Evolutionary conservation across 345 rosid species (phyloP), one percentile per base, ranked within the genome.

Genomic region (Xanthoceras sorbifolium): DNA sequence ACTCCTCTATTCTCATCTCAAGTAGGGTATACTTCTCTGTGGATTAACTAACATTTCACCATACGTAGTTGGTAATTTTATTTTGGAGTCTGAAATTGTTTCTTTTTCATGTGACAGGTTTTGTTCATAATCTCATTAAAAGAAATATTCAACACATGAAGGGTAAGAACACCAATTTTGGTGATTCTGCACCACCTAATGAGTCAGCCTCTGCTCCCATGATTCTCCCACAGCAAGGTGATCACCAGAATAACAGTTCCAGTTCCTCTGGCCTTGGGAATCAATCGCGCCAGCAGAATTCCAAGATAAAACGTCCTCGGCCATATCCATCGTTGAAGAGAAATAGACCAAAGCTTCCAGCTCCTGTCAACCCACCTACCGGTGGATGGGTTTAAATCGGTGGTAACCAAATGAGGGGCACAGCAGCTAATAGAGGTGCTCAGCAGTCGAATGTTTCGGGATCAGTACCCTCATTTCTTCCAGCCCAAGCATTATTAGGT

Each of bases 121-220:
- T 87, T 46, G 71, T 84, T 64, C 12, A 29, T 38, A 70, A 61
- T 46, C 88, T 87, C 15, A 63, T 83, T 29, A n/a, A 7, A 28
- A 80, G 74, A 69, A 80, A 75, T 25, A 48, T 25, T 71, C 14
- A 12, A 6, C 74, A n/a, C 18, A 26, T n/a, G n/a, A n/a, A n/a
- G n/a, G n/a, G n/a, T n/a, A n/a, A n/a, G n/a, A n/a, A n/a, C n/a
- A n/a, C n/a, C n/a, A n/a, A n/a, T n/a, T n/a, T n/a, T n/a, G n/a
- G n/a, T n/a, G n/a, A n/a, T n/a, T n/a, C n/a, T n/a, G n/a, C n/a
- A n/a, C n/a, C n/a, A n/a, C n/a, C n/a, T n/a, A n/a, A n/a, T n/a
- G n/a, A n/a, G n/a, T n/a, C n/a, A n/a, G n/a, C n/a, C n/a, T n/a
- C n/a, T n/a, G n/a, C n/a, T n/a, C n/a, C n/a, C n/a, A n/a, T n/a